Conservation (phyloP, 768 basidiomycete species). For the Sarcomyxa edulis region DNA sequence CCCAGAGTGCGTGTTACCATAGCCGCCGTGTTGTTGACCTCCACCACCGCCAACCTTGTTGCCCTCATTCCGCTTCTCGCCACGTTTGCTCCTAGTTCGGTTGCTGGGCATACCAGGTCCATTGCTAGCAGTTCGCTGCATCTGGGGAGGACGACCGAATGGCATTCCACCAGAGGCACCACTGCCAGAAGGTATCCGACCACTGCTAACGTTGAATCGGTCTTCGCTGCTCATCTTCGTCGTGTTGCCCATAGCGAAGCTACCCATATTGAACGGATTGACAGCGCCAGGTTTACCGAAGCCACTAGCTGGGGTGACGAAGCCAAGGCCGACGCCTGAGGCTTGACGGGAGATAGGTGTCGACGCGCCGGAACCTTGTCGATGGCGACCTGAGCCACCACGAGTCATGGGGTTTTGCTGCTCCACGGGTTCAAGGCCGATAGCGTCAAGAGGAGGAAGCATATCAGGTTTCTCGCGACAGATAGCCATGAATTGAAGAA, state of each 20-base stretch:
- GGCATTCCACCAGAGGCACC: constrained; percentile 40
- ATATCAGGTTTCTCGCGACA: constrained; percentile 95
- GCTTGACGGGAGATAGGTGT: constrained; percentile 34
- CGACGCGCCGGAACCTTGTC: constrained; percentile 38
- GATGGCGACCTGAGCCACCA: constrained; percentile 60
- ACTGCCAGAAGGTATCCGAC: constrained; percentile 53
- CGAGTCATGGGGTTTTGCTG: constrained; percentile 50
- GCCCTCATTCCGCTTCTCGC: constrained; percentile 65
- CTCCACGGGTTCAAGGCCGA: constrained; percentile 82
- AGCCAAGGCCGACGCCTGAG: constrained; percentile 37
- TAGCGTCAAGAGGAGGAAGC: constrained; percentile 83
- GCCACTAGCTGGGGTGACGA: constrained; percentile 19
- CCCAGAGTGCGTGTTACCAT: constrained; percentile 25
- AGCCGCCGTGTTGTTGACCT: constrained; percentile 32
- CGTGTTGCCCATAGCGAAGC: constrained; percentile 66
- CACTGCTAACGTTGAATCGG: constrained; percentile 44
- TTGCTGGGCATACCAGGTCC: constrained; percentile 47
- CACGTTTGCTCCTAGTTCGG: constrained; percentile 78
- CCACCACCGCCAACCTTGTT: constrained; percentile 33
- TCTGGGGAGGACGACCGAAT: constrained; percentile 50
- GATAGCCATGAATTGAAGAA: constrained; percentile 91
- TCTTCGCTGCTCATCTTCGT: constrained; percentile 68
- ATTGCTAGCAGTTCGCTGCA: constrained; percentile 68
- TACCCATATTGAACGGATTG: constrained; percentile 26
- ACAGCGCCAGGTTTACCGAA: constrained; percentile 45